Base-by-base conservation (phyloP, 2,329 filamentous ascomycete genomes). In the Rhytidhysteron rufulum region DNA sequence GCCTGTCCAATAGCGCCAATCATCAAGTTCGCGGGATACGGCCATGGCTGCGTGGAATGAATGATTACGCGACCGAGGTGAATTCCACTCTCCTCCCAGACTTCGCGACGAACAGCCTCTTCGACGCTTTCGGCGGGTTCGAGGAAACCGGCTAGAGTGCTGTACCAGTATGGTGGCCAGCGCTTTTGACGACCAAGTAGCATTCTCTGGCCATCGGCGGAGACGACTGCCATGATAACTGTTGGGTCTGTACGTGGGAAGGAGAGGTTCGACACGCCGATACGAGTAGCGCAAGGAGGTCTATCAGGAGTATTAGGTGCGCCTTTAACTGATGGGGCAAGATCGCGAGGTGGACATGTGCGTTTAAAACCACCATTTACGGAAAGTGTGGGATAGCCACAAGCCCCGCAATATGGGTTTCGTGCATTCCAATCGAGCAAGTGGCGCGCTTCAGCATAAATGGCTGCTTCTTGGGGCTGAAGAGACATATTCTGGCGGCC, bases 181-280 rank as follows among this genome's bases (percentile, higher is more conserved):
- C 87, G 79, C 67, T 86, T 86, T 58, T 87, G 82, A 11, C 93
- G 83, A 27, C 93, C 93, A 1, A 98, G 83, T 6, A 98, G 79
- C 29, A 95, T 70, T 45, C 81, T 80, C 50, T 83, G 78, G 36
- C 85, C 85, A 53, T 94, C 87, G 37, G 83, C 75, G 39, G 86
- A 94, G 22, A 97, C 79, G 9, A 96, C 84, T 1, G 90, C 91
- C 69, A 94, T 90, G 68, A 98, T 98, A 63, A 97, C 89, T 20
- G 88, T 95, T 1, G 90, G 89, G 55, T 96, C 90, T 2, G 91
- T 96, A 37, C 90, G 81, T 3, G 91, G 91, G 73, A 96, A 97
- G 58, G 78, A 85, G 39, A 96, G 75, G 67, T 98, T 98, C 22
- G 89, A 95, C 33, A 98, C 71, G 19, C 88, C 89, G 29, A 81